Percentiles rank a stretch among this genome's conserved stretches.
Conservation (phyloP, 257 asterid species). For the Nicotiana sylvestris region DNA sequence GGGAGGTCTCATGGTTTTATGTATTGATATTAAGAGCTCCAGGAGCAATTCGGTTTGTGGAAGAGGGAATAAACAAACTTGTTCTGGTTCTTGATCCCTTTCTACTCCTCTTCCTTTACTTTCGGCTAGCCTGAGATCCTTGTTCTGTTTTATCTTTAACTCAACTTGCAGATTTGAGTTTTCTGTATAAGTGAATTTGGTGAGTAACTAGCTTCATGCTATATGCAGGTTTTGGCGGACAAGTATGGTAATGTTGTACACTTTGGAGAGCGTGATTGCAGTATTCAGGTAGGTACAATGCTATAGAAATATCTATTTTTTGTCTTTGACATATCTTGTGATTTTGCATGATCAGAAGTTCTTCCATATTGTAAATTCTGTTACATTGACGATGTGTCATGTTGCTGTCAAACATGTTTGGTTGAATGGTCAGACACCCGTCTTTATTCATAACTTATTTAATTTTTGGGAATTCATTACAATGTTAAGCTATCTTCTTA, state of each 20-base stretch:
- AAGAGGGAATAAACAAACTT: neutral
- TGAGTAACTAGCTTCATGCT: neutral
- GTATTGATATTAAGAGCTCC: neutral
- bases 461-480: neutral
- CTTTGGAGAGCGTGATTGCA: slow-evolving; percentile 99
- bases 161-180: neutral
- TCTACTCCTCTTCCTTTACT: neutral
- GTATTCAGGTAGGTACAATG: slow-evolving; percentile 70
- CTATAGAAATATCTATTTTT: slow-evolving; percentile 9
- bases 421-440: neutral
- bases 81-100: neutral
- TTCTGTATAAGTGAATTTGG: neutral
- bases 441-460: neutral
- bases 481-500: neutral
- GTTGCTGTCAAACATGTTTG: neutral
- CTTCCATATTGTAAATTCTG: neutral
- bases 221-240: slow-evolving; percentile 84
- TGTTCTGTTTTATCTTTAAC: slow-evolving; percentile 4
- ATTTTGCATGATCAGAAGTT: neutral
- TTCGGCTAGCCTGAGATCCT: neutral
- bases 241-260: slow-evolving; percentile 86
- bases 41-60: neutral
- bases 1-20: neutral
- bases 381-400: neutral
- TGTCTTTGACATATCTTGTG: neutral